Percentiles rank a stretch among this genome's conserved stretches.
Evolutionary conservation across 163 green algal species (phyloP).

Genomic region (Scenedesmus sp.): DNA sequence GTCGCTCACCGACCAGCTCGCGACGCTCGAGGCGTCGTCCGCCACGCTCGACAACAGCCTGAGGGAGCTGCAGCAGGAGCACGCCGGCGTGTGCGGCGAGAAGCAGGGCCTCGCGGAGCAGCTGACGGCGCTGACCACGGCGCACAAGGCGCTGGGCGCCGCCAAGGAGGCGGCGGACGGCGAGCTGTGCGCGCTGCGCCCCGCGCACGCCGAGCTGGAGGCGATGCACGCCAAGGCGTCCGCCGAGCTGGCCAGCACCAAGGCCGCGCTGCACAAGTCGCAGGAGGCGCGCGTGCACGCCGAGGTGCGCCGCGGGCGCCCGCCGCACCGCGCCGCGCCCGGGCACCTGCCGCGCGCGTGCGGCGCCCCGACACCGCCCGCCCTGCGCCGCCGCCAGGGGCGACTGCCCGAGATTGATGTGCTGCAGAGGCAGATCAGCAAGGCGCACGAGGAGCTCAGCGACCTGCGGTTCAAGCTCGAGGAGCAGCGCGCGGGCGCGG

Average conservation of each 20-base stretch:
- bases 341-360: background rate
- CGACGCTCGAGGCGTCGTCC: constrained; percentile 30
- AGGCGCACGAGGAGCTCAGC: constrained; percentile 55
- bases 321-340: background rate
- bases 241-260: constrained; percentile 29
- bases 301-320: constrained; percentile 15
- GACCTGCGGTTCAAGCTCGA: constrained; percentile 51
- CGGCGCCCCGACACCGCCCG: too few relatives aligned
- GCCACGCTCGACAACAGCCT: constrained; percentile 20
- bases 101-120: constrained; percentile 12
- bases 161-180: constrained; percentile 20
- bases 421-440: constrained; percentile 59
- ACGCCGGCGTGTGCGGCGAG: constrained; percentile 31
- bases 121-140: constrained; percentile 37
- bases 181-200: constrained; percentile 31
- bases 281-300: constrained; percentile 43
- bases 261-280: constrained; percentile 30
- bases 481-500: constrained; percentile 28
- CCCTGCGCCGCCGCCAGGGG: constrained; percentile 41
- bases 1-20: constrained; percentile 25
- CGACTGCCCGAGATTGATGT: constrained; percentile 70
- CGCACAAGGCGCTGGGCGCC: constrained; percentile 31
- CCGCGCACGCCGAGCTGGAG: constrained; percentile 35
- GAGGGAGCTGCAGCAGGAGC: constrained; percentile 42
- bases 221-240: constrained; percentile 30